These are phyloP conservation scores for Tetrapisispora arboricola DNA, from an alignment of 805 yeast species.

Conservation along the genomic window DNA sequence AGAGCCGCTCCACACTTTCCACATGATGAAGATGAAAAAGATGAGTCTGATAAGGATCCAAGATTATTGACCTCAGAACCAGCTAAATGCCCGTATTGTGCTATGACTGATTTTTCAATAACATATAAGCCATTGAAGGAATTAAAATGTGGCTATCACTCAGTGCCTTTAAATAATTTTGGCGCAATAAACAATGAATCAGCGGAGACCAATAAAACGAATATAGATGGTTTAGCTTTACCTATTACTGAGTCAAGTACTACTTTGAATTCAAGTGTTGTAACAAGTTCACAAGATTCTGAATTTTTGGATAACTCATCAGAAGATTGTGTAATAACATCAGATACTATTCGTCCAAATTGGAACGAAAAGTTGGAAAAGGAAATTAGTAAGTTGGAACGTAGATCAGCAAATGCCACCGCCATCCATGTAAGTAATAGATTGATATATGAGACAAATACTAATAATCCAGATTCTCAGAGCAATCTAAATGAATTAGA, in stretches of 20 bases:
- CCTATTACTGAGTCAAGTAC: background rate
- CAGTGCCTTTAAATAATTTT: slow-evolving; percentile 40
- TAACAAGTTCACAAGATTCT: background rate
- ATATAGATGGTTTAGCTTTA: slow-evolving; percentile 3
- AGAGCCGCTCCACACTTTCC: slow-evolving; percentile 81
- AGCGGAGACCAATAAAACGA: background rate
- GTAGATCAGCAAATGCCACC: slow-evolving; percentile 87
- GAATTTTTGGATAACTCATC: slow-evolving; percentile 7
- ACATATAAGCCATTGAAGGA: slow-evolving; percentile 56
- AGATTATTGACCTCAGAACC: slow-evolving; percentile 73
- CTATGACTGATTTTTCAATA: slow-evolving; percentile 75
- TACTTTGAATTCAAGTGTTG: background rate
- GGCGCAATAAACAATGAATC: slow-evolving; percentile 1
- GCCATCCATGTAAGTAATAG: slow-evolving; percentile 86
- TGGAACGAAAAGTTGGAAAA: slow-evolving; percentile 71
- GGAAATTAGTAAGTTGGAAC: slow-evolving; percentile 69
- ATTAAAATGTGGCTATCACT: slow-evolving; percentile 47
- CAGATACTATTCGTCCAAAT: slow-evolving; percentile 82
- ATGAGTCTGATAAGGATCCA: slow-evolving; percentile 35
- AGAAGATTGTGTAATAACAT: slow-evolving; percentile 39
- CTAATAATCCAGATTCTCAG: slow-evolving; percentile 2
- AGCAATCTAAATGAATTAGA: slow-evolving; percentile 42
- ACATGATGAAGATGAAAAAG: slow-evolving; percentile 38
- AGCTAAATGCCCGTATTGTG: slow-evolving; percentile 90
- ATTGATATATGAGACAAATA: slow-evolving; percentile 33